Conservation (phyloP, 768 basidiomycete species). For the Rhizopogon vulgaris region DNA sequence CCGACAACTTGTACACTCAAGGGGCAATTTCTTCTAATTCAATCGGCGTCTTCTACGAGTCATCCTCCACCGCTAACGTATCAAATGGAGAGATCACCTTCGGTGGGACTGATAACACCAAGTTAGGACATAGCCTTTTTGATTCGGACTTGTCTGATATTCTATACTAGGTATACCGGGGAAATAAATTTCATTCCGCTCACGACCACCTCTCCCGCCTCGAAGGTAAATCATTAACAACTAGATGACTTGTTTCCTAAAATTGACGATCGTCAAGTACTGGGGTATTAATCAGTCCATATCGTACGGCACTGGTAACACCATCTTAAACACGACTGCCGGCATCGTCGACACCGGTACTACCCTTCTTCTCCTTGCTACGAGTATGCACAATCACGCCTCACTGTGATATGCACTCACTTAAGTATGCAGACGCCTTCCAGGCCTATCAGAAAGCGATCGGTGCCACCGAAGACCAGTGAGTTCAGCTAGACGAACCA, state of each 20-base stretch:
- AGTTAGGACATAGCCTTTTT: constrained; percentile 19
- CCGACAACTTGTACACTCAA: constrained; percentile 43
- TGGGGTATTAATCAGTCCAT: constrained; percentile 36
- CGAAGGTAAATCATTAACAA: constrained; percentile 4
- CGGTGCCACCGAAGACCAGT: constrained; percentile 47
- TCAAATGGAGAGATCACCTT: constrained; percentile 49
- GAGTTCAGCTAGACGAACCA: constrained; percentile 8
- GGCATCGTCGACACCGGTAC: constrained; percentile 45
- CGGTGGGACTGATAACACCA: constrained; percentile 38
- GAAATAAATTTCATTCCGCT: constrained; percentile 29
- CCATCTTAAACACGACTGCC: constrained; percentile 26
- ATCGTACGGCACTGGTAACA: constrained; percentile 24
- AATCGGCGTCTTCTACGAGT: constrained; percentile 44
- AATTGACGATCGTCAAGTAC: constrained; percentile 16
- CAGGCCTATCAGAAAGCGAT: constrained; percentile 47
- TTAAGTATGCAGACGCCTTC: constrained; percentile 41
- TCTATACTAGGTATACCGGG: constrained; percentile 18
- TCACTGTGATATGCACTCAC: background rate
- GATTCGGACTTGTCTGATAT: background rate
- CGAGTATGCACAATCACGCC: constrained; percentile 11
- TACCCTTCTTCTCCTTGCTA: constrained; percentile 44
- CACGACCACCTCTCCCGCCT: constrained; percentile 37
- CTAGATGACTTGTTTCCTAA: background rate
- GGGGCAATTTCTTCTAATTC: constrained; percentile 39
- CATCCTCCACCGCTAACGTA: constrained; percentile 28